Conservation (phyloP, 2,329 filamentous ascomycete genomes). For the Stylonectria norvegica region DNA sequence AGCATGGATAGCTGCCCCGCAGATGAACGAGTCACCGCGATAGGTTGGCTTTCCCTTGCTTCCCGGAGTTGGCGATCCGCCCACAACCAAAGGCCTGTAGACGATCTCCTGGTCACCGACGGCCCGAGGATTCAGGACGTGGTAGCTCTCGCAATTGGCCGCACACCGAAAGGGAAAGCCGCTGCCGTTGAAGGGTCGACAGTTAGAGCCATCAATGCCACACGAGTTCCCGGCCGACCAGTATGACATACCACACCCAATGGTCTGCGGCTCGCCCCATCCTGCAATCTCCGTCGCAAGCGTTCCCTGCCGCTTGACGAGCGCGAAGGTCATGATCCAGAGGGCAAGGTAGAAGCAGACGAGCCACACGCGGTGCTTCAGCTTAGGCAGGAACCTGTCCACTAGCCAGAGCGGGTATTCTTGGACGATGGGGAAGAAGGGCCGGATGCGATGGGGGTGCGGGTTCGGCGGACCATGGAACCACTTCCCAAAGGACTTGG, state of each 20-base stretch:
- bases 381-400: constrained; percentile 58
- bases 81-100: constrained; percentile 64
- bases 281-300: constrained; percentile 59
- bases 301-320: constrained; percentile 64
- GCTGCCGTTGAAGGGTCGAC: constrained; percentile 69
- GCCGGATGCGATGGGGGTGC: constrained; percentile 46
- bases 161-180: constrained; percentile 73
- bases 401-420: constrained; percentile 62
- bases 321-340: constrained; percentile 67
- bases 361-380: constrained; percentile 56
- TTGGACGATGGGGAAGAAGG: constrained; percentile 64
- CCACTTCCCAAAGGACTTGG: constrained; percentile 46
- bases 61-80: constrained; percentile 52
- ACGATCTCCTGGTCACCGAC: constrained; percentile 67
- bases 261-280: constrained; percentile 62
- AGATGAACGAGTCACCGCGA: constrained; percentile 86
- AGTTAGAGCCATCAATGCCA: constrained; percentile 70
- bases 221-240: constrained; percentile 71
- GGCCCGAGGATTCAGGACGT: constrained; percentile 68
- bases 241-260: constrained; percentile 66
- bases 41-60: constrained; percentile 57
- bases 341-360: constrained; percentile 58
- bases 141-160: constrained; percentile 64
- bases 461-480: constrained; percentile 54
- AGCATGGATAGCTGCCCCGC: constrained; percentile 78